Percentiles rank a stretch among this genome's conserved stretches.
phyloP scores from a whole-genome alignment of 805 yeast genomes.

The Wickerhamomyces bisporus region DNA sequence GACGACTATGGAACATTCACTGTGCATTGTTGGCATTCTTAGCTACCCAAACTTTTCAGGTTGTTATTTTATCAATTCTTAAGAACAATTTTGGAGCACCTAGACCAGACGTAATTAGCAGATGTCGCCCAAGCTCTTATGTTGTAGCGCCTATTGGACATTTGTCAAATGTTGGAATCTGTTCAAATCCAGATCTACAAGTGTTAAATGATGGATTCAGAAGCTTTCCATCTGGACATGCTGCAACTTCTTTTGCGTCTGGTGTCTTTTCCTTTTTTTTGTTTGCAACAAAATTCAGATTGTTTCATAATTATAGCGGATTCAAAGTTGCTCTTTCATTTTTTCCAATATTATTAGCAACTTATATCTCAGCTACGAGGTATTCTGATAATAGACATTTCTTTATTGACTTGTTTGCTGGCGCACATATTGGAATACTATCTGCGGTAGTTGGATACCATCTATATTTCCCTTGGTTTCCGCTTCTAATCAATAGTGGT shows the following conservation, averaged over 20 bases:
- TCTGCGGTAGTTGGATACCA: constrained; percentile 32
- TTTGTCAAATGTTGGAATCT: constrained; percentile 41
- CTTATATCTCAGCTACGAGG: constrained; percentile 34
- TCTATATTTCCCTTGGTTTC: constrained; percentile 37
- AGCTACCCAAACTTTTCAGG: constrained; percentile 34
- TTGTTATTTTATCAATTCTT: constrained; percentile 35
- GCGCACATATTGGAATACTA: constrained; percentile 32
- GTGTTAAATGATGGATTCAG: constrained; percentile 46
- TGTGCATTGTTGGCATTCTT: constrained; percentile 30
- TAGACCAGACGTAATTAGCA: constrained; percentile 47
- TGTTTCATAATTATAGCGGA: constrained; percentile 31
- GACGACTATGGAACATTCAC: constrained; percentile 39
- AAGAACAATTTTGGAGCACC: constrained; percentile 46
- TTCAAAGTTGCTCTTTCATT: constrained; percentile 28
- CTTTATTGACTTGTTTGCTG: constrained; percentile 34
- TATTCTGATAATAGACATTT: constrained; percentile 46
- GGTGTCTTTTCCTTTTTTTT: constrained; percentile 32
- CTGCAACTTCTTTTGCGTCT: constrained; percentile 46
- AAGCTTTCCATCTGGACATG: constrained; percentile 56
- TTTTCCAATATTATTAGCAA: constrained; percentile 32
- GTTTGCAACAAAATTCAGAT: constrained; percentile 29
- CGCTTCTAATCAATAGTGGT: constrained; percentile 27
- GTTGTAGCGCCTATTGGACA: constrained; percentile 30
- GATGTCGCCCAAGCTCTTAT: constrained; percentile 39
- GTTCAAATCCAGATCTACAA: constrained; percentile 33